phyloP scores from a whole-genome alignment of 306 rosid genomes.

The Macrotyloma uniflorum region DNA sequence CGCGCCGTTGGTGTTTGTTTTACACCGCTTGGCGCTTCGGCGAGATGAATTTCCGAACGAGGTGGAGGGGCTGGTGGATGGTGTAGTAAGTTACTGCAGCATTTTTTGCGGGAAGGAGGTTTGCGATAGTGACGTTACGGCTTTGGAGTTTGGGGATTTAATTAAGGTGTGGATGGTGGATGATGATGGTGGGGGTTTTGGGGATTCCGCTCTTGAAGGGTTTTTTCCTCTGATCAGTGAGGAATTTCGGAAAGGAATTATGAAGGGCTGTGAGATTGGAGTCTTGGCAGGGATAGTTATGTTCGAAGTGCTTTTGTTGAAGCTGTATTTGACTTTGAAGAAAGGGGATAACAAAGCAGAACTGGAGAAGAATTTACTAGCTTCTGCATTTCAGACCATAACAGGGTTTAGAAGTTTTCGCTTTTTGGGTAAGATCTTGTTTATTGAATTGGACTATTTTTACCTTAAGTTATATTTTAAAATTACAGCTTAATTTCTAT shows the following conservation, averaged over 20 bases:
- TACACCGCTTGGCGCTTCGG: constrained; percentile 37
- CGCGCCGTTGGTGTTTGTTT: constrained; percentile 58
- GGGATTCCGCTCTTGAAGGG: constrained; percentile 40
- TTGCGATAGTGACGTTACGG: constrained; percentile 23
- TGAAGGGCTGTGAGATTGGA: constrained; percentile 50
- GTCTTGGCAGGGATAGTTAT: constrained; percentile 69
- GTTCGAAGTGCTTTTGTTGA: constrained; percentile 67
- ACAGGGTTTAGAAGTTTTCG: constrained; percentile 56
- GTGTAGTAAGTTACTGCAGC: constrained; percentile 60
- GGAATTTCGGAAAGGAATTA: constrained; percentile 39
- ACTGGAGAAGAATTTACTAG: constrained; percentile 54
- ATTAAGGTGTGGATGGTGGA: constrained; percentile 65
- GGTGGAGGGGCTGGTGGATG: constrained; percentile 53
- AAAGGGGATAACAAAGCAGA: constrained; percentile 46
- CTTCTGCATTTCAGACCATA: constrained; percentile 55
- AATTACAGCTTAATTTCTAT: neutral
- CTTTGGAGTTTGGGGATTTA: constrained; percentile 54
- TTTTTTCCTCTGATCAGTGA: constrained; percentile 66
- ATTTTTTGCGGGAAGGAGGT: constrained; percentile 46
- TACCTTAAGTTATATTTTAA: neutral
- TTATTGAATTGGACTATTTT: neutral
- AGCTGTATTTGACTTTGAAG: constrained; percentile 54
- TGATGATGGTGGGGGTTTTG: constrained; percentile 11
- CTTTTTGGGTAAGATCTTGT: constrained; percentile 61
- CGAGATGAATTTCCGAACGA: constrained; percentile 28